Evolutionary conservation across 805 yeast species (phyloP).

Genomic region (Torulaspora quercuum): DNA sequence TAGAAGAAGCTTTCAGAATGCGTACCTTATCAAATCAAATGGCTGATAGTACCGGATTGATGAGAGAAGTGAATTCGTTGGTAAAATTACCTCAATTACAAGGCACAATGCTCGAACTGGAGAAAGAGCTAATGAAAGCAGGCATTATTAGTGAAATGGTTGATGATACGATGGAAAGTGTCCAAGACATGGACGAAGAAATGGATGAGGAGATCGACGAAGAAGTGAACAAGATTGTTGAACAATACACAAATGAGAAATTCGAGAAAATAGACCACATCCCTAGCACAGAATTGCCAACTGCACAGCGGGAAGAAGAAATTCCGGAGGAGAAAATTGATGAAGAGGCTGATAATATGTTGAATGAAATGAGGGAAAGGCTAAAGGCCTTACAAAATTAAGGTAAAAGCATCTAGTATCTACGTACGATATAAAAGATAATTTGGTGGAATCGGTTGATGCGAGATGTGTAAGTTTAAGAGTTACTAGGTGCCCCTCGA

Average conservation of each 20-base stretch:
- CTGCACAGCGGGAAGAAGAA: slow-evolving; percentile 30
- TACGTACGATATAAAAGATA: slow-evolving; percentile 8
- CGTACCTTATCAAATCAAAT: slow-evolving; percentile 77
- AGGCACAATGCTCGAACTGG: slow-evolving; percentile 78
- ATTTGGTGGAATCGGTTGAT: too few relatives aligned
- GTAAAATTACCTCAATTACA: slow-evolving; percentile 75
- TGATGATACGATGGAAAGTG: slow-evolving; percentile 78
- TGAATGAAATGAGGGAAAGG: slow-evolving; percentile 86
- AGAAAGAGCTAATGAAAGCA: slow-evolving; percentile 79
- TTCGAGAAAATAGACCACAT: slow-evolving; percentile 38
- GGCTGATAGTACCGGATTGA: slow-evolving; percentile 70
- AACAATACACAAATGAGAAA: slow-evolving; percentile 44
- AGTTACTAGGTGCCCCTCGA: too few relatives aligned
- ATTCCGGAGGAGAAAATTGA: slow-evolving; percentile 44
- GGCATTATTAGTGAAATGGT: slow-evolving; percentile 94
- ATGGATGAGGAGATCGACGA: slow-evolving; percentile 63
- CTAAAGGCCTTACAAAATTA: slow-evolving; percentile 74
- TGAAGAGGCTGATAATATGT: slow-evolving; percentile 69
- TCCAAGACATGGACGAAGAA: slow-evolving; percentile 61
- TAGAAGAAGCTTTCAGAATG: slow-evolving; percentile 88
- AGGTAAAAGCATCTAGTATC: slow-evolving; percentile 1
- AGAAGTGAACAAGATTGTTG: slow-evolving; percentile 60
- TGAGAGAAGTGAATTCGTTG: slow-evolving; percentile 83
- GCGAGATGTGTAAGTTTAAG: too few relatives aligned
- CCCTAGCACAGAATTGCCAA: slow-evolving; percentile 35